These are phyloP conservation scores for Tetragonia tetragonoides DNA, from an alignment of 148 eudicot genomes.

Conservation along the genomic window DNA sequence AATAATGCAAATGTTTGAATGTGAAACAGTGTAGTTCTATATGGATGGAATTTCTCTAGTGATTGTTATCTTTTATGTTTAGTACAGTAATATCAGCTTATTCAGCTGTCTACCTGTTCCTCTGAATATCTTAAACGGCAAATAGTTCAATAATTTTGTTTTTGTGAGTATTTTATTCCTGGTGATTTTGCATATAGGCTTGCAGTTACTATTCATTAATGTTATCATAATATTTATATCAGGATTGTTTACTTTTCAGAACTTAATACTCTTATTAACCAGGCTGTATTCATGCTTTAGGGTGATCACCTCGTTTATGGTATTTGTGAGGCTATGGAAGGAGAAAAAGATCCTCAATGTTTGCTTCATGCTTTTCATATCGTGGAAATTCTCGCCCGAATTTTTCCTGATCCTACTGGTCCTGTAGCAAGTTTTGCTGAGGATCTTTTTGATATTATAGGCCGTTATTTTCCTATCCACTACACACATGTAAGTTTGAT, in stretches of 20 bases:
- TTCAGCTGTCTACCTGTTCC: too few species aligned
- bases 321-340: slow-evolving; percentile 84
- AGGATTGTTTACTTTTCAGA: slow-evolving; percentile 10
- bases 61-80: too few species aligned
- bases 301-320: slow-evolving; percentile 73
- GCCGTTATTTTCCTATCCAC: slow-evolving; percentile 86
- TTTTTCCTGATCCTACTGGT: slow-evolving; percentile 60
- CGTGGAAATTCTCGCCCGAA: slow-evolving; percentile 53
- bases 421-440: slow-evolving; percentile 67
- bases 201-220: not conserved
- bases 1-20: too few species aligned
- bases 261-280: not conserved
- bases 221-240: not conserved
- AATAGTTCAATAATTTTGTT: not conserved
- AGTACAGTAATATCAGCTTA: too few species aligned
- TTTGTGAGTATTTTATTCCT: not conserved
- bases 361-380: slow-evolving; percentile 65
- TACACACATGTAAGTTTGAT: slow-evolving; percentile 79
- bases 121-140: too few species aligned
- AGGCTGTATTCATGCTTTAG: slow-evolving; percentile 31
- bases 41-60: too few species aligned
- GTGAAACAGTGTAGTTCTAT: too few species aligned
- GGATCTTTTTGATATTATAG: slow-evolving; percentile 76
- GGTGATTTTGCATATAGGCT: not conserved
- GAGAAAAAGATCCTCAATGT: slow-evolving; percentile 91